Evolutionary conservation across 2,329 filamentous ascomycete species (phyloP), one percentile per base, ranked within the genome.

Genomic region (Lachnellula suecica): DNA sequence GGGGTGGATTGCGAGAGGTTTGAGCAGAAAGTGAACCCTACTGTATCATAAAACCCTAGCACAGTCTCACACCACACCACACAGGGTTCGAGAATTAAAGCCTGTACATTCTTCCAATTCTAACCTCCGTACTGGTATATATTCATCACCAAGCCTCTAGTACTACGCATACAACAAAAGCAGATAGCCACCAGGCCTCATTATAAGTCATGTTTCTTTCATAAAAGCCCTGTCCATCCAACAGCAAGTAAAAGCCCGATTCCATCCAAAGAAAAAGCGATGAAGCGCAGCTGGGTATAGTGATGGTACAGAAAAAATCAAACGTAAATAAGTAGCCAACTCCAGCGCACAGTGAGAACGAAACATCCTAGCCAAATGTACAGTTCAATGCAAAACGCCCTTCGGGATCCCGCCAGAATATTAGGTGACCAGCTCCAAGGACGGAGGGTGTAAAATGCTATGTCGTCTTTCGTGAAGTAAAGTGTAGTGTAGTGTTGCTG

Each of bases 401-500:
- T 13, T 31, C 13, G 7, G 27, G 7, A 13, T 8, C 13, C 7
- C 13, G 13, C 13, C 27, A 13, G 13, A 13, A 13, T 13, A 31
- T 31, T 8, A 31, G 27, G 27, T 31, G 27, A 37, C 6, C 34
- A 9, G 15, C 11, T n/a, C 10, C 20, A 5, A 35, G 31, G 17
- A 35, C 15, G 31, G 31, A 35, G 4, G 22, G 15, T 13, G 11
- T 23, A 22, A n/a, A n/a, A n/a, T n/a, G n/a, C n/a, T n/a, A n/a
- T n/a, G n/a, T n/a, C n/a, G n/a, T n/a, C n/a, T n/a, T 23, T 42
- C 40, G 40, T 42, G 37, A 42, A 42, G 20, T 42, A n/a, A 42
- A 42, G 22, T 24, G 40, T 25, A 17, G 37, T 13, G 11, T 22
- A 19, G 11, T 42, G 40, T 27, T 42, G 22, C 4, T 42, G 40